Conservation (phyloP, 2,329 filamentous ascomycete genomes). For the Alternaria atra region DNA sequence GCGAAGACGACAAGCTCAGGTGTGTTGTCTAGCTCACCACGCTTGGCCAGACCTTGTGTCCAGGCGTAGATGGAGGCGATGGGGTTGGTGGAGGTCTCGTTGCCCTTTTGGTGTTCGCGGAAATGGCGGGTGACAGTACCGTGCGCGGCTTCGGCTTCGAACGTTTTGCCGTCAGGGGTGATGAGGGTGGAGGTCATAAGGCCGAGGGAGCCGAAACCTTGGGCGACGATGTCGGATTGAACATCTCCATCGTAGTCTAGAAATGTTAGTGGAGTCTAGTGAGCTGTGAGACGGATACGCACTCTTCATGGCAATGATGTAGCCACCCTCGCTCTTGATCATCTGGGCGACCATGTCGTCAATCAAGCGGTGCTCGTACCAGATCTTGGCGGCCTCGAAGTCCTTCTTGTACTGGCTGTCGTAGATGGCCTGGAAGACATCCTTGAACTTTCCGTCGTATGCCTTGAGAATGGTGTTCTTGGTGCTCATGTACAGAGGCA, state of each 20-base stretch:
- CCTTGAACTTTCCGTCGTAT: constrained; percentile 98
- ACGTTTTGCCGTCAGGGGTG: constrained; percentile 95
- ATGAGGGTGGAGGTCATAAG: constrained; percentile 98
- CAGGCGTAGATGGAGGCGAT: constrained; percentile 99
- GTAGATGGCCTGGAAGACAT: constrained; percentile 98
- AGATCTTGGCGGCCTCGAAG: constrained; percentile 92
- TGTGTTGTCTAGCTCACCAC: constrained; percentile 91
- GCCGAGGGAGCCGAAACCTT: constrained; percentile 96
- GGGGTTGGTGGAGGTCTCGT: constrained; percentile 96
- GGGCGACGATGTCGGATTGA: constrained; percentile 96
- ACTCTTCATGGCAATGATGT: constrained; percentile 99
- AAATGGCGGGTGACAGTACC: constrained; percentile 98
- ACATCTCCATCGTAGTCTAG: constrained; percentile 98
- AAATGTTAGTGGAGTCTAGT: constrained; percentile 23
- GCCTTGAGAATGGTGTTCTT: constrained; percentile 99
- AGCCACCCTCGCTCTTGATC: constrained; percentile 97
- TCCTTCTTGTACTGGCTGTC: constrained; percentile 84
- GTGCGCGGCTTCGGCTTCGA: constrained; percentile 97
- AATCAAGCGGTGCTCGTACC: constrained; percentile 99
- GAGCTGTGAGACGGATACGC: constrained; percentile 1
- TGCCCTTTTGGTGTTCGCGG: constrained; percentile 98
- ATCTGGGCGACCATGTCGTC: constrained; percentile 99
- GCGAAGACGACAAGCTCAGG: constrained; percentile 92
- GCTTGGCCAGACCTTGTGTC: constrained; percentile 93
- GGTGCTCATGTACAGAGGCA: constrained; percentile 99